Evolutionary conservation across 2,329 filamentous ascomycete genomes (phyloP).

Genomic region (Fusarium sulawesiense): DNA sequence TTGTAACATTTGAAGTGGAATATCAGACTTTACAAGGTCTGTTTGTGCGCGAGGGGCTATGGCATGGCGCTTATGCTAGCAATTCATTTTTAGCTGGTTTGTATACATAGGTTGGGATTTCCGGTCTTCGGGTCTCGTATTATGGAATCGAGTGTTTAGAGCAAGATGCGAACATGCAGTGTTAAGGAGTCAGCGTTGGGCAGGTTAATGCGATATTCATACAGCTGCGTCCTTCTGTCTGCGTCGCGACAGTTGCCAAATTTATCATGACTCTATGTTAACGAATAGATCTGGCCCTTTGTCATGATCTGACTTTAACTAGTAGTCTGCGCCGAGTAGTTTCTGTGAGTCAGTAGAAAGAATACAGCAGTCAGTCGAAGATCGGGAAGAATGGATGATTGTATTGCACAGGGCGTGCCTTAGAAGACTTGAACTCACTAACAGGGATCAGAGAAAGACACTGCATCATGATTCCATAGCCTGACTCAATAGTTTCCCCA

Average conservation of each 20-base stretch:
- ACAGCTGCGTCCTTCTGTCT: neutral
- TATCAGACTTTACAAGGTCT: neutral
- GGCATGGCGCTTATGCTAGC: slow-evolving; percentile 45
- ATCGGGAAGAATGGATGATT: neutral
- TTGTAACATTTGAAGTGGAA: neutral
- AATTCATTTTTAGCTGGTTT: slow-evolving; percentile 41
- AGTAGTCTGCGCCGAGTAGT: neutral
- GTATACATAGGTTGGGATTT: slow-evolving; percentile 41
- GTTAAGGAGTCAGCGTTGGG: slow-evolving; percentile 1
- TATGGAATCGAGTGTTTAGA: slow-evolving; percentile 39
- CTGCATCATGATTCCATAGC: slow-evolving; percentile 9
- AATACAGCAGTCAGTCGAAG: neutral
- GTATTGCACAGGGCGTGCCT: neutral
- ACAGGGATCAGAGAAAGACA: neutral
- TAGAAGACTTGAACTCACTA: neutral
- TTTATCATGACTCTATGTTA: neutral
- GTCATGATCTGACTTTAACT: neutral
- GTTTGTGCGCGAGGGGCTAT: slow-evolving; percentile 3
- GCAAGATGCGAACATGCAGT: slow-evolving; percentile 16
- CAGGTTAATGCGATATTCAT: neutral
- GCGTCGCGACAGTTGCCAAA: neutral
- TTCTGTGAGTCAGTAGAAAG: slow-evolving; percentile 3
- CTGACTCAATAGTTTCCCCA: slow-evolving; percentile 18
- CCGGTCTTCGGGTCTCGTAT: slow-evolving; percentile 25
- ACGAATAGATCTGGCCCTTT: neutral